phyloP scores from a whole-genome alignment of 2,329 filamentous ascomycete species.

The Sclerotinia trifoliorum region DNA sequence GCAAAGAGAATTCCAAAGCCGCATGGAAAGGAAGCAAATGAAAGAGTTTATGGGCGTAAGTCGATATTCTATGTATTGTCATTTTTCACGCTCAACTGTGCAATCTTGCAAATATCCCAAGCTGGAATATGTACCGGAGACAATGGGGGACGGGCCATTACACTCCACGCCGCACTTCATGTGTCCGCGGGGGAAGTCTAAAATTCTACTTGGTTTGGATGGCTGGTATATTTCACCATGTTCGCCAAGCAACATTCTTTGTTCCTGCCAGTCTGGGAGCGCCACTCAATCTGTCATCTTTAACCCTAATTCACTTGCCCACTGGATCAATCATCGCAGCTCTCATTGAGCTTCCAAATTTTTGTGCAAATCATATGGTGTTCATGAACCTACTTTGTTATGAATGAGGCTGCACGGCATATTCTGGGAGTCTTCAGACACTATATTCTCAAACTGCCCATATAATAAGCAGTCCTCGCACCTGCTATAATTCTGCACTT shows the following conservation, averaged over 20 bases:
- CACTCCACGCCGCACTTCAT: neutral
- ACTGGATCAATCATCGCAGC: neutral
- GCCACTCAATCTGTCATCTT: neutral
- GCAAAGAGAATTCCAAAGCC: conserved; percentile 88
- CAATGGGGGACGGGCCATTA: neutral
- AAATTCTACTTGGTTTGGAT: neutral
- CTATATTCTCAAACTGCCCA: neutral
- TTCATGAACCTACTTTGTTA: neutral
- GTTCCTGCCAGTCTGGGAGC: neutral
- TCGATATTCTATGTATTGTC: conserved; percentile 29
- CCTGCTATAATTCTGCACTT: neutral
- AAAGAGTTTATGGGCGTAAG: conserved; percentile 97
- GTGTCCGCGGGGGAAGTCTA: neutral
- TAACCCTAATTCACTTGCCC: neutral
- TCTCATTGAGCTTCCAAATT: neutral
- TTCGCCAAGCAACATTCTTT: neutral
- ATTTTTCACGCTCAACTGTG: neutral
- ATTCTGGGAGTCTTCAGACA: neutral
- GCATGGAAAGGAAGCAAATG: conserved; percentile 97
- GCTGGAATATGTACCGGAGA: neutral
- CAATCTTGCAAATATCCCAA: neutral
- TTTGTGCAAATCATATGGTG: neutral
- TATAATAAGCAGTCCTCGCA: neutral
- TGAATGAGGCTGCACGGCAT: neutral
- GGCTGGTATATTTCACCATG: neutral